Base-by-base conservation (phyloP, 176 grass and related monocot species). In the Zoysia pacifica region DNA sequence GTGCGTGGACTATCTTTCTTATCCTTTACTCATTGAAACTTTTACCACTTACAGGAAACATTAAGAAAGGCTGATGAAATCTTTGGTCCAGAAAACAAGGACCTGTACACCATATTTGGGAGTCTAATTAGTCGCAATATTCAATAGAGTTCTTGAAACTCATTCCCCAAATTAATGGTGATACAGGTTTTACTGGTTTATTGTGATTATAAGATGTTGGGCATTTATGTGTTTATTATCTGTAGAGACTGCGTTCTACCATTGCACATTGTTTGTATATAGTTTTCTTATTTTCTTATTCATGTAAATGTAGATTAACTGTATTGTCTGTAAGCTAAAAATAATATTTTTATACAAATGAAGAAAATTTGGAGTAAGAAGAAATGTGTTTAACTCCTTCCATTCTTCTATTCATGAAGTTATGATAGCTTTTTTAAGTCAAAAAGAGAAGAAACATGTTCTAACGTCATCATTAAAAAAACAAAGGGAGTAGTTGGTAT, bases 91-190 rank as follows among this genome's bases (percentile, higher is more conserved):
- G 96, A 99, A 58, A 95, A 95, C 82, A 95, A 91, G 63, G 92
- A 99, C 73, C 79, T 95, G 38, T 95, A 95, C 76, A 84, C 84
- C 61, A 93, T 95, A 66, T 99, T 99, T 84, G 96, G 91, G 76
- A 78, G 90, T 87, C 76, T 99, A 82, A 95, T 99, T 75, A 93
- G 81, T 82, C 96, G 92, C 14, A 99, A 91, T 65, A 28, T 89
- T 60, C 79, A 84, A 47, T 93, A 87, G 62, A 60, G 4, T 84
- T 9, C 65, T 72, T 16, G 7, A 78, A 79, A 35, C 36, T 43
- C 18, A 58, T 75, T 60, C 64, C 13, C 12, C 15, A 53, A 28
- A 16, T 18, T 68, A 74, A 62, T 48, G 49, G 63, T 9, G 39
- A 64, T 59, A 40, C 63, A 83, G 50, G 18, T 70, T 86, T 74